A percentile compares a stretch with the other conserved stretches of the same genome.
These are phyloP conservation scores for Kwoniella shivajii DNA, from an alignment of 1,284 basidiomycete genomes.

Conservation along the genomic window DNA sequence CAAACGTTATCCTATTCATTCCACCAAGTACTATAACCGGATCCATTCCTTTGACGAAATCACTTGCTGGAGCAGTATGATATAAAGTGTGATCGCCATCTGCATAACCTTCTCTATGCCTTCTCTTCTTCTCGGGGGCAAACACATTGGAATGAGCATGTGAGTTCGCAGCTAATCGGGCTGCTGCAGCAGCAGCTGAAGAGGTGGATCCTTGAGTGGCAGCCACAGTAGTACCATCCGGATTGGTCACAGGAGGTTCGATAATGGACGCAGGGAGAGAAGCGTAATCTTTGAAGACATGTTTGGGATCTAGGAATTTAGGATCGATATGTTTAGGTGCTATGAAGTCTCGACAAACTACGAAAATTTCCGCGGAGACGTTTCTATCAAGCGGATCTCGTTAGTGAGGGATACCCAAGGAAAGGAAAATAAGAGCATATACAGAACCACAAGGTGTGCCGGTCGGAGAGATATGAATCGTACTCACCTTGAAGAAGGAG, in stretches of 20 bases:
- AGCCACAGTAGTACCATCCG: conserved; percentile 13
- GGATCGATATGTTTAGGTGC: conserved; percentile 96
- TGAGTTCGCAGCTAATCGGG: conserved; percentile 37
- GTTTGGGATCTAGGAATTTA: conserved; percentile 95
- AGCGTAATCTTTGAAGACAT: conserved; percentile 92
- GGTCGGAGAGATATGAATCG: background rate
- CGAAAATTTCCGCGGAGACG: conserved; percentile 99
- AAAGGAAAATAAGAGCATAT: too few relatives aligned
- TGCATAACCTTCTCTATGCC: conserved; percentile 91
- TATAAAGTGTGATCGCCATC: conserved; percentile 93
- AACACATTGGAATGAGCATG: conserved; percentile 81
- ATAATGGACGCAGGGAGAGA: conserved; percentile 56
- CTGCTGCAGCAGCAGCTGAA: conserved; percentile 42
- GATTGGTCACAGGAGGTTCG: conserved; percentile 16
- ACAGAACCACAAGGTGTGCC: too few relatives aligned
- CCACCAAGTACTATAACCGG: conserved; percentile 80
- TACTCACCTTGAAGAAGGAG: conserved; percentile 86
- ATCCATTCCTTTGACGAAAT: conserved; percentile 72
- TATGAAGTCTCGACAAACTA: conserved; percentile 93
- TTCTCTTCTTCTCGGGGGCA: conserved; percentile 93
- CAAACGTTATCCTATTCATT: conserved; percentile 81
- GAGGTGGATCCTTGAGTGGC: conserved; percentile 34
- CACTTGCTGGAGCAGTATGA: conserved; percentile 70
- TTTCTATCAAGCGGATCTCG: conserved; percentile 69
- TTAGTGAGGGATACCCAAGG: too few relatives aligned